A percentile compares a stretch with the other conserved stretches of the same genome.
Conservation (phyloP, 306 rosid species). For the Arachis hypogaea region DNA sequence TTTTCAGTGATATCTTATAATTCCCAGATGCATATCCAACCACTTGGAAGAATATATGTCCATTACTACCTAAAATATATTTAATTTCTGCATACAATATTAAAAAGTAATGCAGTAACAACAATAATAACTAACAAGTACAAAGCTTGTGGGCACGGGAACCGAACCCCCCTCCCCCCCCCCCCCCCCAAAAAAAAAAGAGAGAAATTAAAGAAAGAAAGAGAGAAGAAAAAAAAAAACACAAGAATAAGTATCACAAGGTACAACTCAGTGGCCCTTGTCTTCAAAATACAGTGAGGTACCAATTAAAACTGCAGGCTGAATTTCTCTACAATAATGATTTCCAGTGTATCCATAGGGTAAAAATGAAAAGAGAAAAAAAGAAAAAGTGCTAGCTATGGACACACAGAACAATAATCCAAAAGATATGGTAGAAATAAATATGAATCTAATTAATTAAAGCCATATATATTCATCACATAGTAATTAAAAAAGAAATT, state of each 20-base stretch:
- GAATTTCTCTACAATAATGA: background rate
- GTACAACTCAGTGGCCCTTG: background rate
- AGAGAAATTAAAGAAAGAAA: no score
- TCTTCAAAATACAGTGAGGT: background rate
- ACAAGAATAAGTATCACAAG: background rate
- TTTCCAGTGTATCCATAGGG: background rate
- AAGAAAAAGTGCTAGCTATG: no score
- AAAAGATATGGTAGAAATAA: background rate
- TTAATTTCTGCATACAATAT: conserved; percentile 30
- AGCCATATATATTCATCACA: background rate
- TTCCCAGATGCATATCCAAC: conserved; percentile 37
- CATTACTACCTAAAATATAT: conserved; percentile 7
- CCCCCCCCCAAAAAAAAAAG: background rate
- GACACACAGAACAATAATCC: background rate
- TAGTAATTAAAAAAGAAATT: background rate
- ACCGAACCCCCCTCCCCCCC: conserved; percentile 7
- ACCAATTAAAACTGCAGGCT: conserved; percentile 10
- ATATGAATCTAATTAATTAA: conserved; percentile 37
- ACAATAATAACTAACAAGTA: conserved; percentile 1
- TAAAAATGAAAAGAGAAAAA: no score
- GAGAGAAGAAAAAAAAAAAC: background rate
- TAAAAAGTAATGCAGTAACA: background rate
- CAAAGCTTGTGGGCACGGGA: conserved; percentile 19
- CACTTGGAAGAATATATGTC: conserved; percentile 46
- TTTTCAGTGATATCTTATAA: conserved; percentile 49